A percentile compares a stretch with the other conserved stretches of the same genome.
These are phyloP conservation scores for Jackrogersella multiformis DNA, from an alignment of 495 filamentous ascomycete genomes.

Conservation along the genomic window DNA sequence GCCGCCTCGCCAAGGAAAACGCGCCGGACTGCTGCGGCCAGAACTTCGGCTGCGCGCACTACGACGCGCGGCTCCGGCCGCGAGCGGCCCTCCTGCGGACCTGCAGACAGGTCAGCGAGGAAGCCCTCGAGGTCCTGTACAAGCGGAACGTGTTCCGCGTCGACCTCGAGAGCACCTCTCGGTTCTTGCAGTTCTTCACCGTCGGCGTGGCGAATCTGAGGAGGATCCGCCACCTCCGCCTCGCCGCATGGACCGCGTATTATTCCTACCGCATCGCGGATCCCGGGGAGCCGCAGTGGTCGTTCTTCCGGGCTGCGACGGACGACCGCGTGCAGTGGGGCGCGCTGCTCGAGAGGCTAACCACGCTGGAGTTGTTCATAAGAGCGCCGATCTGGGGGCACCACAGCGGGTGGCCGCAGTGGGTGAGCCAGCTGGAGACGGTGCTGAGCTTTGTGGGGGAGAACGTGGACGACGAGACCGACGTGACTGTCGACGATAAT, in stretches of 20 bases:
- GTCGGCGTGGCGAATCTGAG: slow-evolving; percentile 11
- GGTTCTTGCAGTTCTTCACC: slow-evolving; percentile 9
- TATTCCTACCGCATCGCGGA: background rate
- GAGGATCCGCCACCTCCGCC: background rate
- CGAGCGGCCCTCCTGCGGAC: slow-evolving; percentile 16
- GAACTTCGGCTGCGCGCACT: slow-evolving; percentile 13
- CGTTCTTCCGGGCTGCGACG: slow-evolving; percentile 17
- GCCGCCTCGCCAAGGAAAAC: slow-evolving; percentile 1
- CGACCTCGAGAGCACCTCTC: slow-evolving; percentile 6
- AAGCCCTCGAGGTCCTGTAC: slow-evolving; percentile 39
- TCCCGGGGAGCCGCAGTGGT: slow-evolving; percentile 12
- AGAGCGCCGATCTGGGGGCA: slow-evolving; percentile 1
- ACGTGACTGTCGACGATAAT: slow-evolving; percentile 28
- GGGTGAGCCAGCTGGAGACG: slow-evolving; percentile 13
- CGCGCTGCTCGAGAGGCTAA: slow-evolving; percentile 5
- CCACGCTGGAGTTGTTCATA: slow-evolving; percentile 1
- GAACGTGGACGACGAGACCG: slow-evolving; percentile 12
- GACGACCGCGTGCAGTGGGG: background rate
- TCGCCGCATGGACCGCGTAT: background rate
- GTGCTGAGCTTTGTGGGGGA: slow-evolving; percentile 22
- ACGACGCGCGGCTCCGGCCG: slow-evolving; percentile 7
- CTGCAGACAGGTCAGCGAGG: slow-evolving; percentile 30
- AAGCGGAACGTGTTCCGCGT: slow-evolving; percentile 34
- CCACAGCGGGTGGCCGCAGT: slow-evolving; percentile 4
- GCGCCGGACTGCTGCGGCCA: slow-evolving; percentile 14